A percentile compares a stretch with the other conserved stretches of the same genome.
phyloP scores from a whole-genome alignment of 495 filamentous ascomycete species.

The Hypomontagnella monticulosa region DNA sequence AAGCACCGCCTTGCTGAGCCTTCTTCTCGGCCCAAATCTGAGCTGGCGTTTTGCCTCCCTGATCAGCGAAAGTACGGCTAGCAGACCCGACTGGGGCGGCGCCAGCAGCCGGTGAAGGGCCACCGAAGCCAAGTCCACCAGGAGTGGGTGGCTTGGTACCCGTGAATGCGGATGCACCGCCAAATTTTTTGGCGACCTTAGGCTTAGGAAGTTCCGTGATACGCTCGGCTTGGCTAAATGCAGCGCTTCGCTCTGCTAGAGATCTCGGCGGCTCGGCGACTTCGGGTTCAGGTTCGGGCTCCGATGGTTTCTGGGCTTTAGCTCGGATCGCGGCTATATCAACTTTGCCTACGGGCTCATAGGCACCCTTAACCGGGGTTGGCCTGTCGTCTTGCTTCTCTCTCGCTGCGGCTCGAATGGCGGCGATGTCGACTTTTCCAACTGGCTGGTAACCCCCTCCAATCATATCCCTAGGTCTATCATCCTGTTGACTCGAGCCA shows the following conservation, averaged over 20 bases:
- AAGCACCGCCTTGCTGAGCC: conserved; percentile 73
- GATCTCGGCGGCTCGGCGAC: conserved; percentile 61
- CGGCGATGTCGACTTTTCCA: conserved; percentile 95
- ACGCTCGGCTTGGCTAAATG: conserved; percentile 76
- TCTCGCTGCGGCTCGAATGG: conserved; percentile 81
- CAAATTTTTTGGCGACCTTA: conserved; percentile 89
- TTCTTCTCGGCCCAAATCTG: conserved; percentile 98
- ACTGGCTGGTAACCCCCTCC: conserved; percentile 94
- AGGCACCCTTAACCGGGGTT: conserved; percentile 84
- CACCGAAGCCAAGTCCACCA: conserved; percentile 65
- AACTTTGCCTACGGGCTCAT: conserved; percentile 92
- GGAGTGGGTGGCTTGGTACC: conserved; percentile 92
- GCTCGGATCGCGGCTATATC: conserved; percentile 93
- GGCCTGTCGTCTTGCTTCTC: conserved; percentile 79
- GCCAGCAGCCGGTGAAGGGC: conserved; percentile 57
- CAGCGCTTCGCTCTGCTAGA: conserved; percentile 72
- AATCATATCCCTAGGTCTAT: conserved; percentile 71
- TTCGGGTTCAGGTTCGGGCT: conserved; percentile 51
- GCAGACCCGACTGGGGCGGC: conserved; percentile 75
- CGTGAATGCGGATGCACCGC: conserved; percentile 72
- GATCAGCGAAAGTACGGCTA: conserved; percentile 90
- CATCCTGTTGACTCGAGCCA: conserved; percentile 47
- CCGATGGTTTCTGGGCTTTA: conserved; percentile 72
- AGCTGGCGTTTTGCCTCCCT: conserved; percentile 95
- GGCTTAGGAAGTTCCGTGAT: conserved; percentile 91